A percentile compares a stretch with the other conserved stretches of the same genome.
phyloP scores from a whole-genome alignment of 495 filamentous ascomycete species.

The Margaritispora aquatica region DNA sequence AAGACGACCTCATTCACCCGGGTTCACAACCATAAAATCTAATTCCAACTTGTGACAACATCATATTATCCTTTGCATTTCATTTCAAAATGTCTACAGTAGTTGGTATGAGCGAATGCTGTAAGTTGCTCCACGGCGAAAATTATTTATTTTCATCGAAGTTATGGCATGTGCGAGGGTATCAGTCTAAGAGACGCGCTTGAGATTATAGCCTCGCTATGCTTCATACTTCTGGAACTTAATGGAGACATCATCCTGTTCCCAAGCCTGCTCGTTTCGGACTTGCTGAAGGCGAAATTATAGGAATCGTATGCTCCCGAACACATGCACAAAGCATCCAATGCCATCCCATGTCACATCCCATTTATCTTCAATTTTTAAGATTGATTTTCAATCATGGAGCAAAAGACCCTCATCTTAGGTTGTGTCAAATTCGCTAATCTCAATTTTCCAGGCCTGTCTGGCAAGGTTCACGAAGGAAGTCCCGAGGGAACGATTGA shows the following conservation, averaged over 20 bases:
- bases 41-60: neutral
- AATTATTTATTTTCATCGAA: neutral
- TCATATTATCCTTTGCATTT: neutral
- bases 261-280: too few relatives aligned
- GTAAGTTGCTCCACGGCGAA: neutral
- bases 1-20: neutral
- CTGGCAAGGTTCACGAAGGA: conserved; percentile 33
- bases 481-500: conserved; percentile 32
- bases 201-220: too few relatives aligned
- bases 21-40: neutral
- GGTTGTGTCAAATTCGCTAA: neutral
- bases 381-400: too few relatives aligned
- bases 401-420: too few relatives aligned
- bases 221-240: too few relatives aligned
- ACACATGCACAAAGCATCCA: too few relatives aligned
- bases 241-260: too few relatives aligned
- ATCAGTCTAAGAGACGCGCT: too few relatives aligned
- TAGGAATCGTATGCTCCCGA: too few relatives aligned
- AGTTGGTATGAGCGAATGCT: neutral
- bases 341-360: too few relatives aligned
- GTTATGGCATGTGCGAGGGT: neutral
- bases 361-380: too few relatives aligned
- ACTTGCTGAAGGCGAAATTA: too few relatives aligned
- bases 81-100: neutral
- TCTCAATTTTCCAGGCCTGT: neutral